phyloP scores from a whole-genome alignment of 495 filamentous ascomycete genomes.

The Melanomma pulvis-pyrius region DNA sequence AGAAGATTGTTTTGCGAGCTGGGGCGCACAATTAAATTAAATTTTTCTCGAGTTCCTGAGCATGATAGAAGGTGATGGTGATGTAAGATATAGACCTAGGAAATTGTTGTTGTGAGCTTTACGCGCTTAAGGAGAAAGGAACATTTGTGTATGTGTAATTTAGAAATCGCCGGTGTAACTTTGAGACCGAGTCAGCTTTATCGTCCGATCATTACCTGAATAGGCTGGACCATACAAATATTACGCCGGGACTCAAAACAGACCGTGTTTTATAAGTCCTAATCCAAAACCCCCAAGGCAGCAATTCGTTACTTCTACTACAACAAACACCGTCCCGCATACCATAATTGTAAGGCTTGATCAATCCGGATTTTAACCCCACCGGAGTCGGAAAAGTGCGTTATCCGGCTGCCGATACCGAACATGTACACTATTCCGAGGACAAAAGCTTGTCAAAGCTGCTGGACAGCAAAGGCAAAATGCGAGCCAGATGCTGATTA shows the following conservation, averaged over 20 bases:
- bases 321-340: neutral
- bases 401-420: neutral
- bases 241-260: neutral
- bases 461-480: constrained; percentile 13
- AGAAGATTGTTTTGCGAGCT: no score
- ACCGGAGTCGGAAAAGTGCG: neutral
- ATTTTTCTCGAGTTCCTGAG: no score
- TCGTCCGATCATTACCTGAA: no score
- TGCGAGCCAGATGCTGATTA: constrained; percentile 18
- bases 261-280: neutral
- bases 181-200: no score
- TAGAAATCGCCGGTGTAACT: no score
- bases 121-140: no score
- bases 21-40: no score
- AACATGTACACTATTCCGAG: constrained; percentile 6
- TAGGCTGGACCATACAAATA: neutral
- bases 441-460: constrained; percentile 13
- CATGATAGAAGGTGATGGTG: no score
- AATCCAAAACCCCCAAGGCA: neutral
- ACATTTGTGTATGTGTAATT: no score
- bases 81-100: no score
- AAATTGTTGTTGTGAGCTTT: no score
- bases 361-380: neutral
- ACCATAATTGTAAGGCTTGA: neutral
- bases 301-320: neutral